phyloP scores from a whole-genome alignment of 495 filamentous ascomycete genomes.

The Penicillium flavigenum region DNA sequence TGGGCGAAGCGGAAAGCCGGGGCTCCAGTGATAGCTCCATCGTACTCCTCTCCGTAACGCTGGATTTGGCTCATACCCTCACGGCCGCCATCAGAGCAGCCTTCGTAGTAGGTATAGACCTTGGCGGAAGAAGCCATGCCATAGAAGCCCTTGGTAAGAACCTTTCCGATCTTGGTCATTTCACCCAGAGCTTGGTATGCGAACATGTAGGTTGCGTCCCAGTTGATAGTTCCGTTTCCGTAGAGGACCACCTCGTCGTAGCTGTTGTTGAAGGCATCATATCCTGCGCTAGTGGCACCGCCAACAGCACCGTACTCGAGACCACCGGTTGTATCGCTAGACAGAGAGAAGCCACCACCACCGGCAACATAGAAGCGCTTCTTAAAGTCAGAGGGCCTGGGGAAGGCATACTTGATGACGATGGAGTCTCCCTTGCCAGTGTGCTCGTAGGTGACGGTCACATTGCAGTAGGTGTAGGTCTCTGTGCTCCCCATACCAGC shows the following conservation, averaged over 20 bases:
- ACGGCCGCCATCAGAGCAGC: conserved; percentile 41
- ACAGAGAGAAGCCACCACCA: conserved; percentile 35
- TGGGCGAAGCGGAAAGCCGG: conserved; percentile 53
- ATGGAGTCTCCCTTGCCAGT: conserved; percentile 34
- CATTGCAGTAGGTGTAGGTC: conserved; percentile 39
- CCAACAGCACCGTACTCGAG: conserved; percentile 41
- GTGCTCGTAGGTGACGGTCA: conserved; percentile 38
- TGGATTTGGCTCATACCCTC: conserved; percentile 52
- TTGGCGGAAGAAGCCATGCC: conserved; percentile 27
- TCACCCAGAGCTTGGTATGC: conserved; percentile 45
- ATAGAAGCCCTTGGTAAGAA: conserved; percentile 37
- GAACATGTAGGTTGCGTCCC: conserved; percentile 46
- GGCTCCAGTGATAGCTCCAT: conserved; percentile 51
- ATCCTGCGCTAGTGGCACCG: conserved; percentile 41
- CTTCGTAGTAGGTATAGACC: conserved; percentile 42
- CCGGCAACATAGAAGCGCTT: conserved; percentile 42
- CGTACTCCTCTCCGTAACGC: conserved; percentile 50
- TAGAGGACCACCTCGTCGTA: conserved; percentile 39
- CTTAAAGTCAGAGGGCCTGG: conserved; percentile 35
- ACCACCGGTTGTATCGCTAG: conserved; percentile 33
- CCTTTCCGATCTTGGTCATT: conserved; percentile 38
- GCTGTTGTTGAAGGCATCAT: conserved; percentile 34
- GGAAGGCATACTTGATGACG: conserved; percentile 36
- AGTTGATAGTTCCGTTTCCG: conserved; percentile 46
- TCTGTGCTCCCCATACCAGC: conserved; percentile 16